Evolutionary conservation across 208 protist species (phyloP).

Genomic region (Histomonas meleagridis): DNA sequence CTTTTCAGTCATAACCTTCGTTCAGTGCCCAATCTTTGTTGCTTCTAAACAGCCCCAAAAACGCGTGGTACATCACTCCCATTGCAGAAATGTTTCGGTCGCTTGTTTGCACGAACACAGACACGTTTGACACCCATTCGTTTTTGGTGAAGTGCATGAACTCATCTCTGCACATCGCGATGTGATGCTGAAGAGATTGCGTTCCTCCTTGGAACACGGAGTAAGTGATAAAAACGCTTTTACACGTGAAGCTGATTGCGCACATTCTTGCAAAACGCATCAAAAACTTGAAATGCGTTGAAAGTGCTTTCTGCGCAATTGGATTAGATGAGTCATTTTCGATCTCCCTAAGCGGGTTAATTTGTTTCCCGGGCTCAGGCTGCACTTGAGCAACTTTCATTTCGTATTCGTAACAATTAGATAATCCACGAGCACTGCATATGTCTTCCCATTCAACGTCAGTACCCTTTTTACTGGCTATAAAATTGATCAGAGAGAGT

Average conservation of each 20-base stretch:
- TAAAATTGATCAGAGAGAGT: neutral
- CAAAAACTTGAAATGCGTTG: neutral
- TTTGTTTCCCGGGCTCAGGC: neutral
- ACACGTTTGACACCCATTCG: neutral
- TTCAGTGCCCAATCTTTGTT: no score
- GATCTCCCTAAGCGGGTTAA: neutral
- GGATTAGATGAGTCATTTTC: neutral
- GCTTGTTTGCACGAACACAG: slow-evolving; percentile 5
- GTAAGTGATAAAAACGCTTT: neutral
- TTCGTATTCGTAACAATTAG: neutral
- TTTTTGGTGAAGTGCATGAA: slow-evolving; percentile 19
- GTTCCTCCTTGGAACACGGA: neutral
- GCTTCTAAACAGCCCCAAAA: neutral
- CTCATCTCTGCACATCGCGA: neutral
- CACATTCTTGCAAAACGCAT: slow-evolving; percentile 23
- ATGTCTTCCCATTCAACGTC: slow-evolving; percentile 21
- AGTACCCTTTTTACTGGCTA: neutral
- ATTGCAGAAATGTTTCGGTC: neutral
- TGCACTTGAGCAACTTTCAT: neutral
- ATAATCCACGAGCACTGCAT: neutral
- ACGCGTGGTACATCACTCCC: neutral
- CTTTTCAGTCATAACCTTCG: no score
- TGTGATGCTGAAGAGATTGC: neutral
- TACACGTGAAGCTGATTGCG: neutral
- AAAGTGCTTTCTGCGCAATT: neutral